Evolutionary conservation across 306 rosid species (phyloP).

Genomic region (Senna tora): DNA sequence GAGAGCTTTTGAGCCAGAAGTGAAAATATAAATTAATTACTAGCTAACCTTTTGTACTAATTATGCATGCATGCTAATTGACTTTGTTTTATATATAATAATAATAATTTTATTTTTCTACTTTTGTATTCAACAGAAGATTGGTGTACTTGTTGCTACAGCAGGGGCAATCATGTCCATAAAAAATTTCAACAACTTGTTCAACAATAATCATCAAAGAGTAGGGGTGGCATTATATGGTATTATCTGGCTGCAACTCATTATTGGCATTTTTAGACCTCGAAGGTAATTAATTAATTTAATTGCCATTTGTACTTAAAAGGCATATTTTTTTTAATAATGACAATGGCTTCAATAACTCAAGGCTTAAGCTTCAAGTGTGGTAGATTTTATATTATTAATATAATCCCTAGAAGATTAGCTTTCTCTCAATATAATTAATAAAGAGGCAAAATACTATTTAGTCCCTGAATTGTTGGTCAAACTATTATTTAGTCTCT

Average conservation of each 20-base stretch:
- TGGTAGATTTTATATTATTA: too few species aligned
- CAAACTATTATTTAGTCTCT: too few species aligned
- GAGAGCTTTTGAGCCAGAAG: conserved; percentile 23
- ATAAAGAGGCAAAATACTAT: too few species aligned
- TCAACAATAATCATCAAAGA: conserved; percentile 78
- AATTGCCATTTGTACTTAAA: not conserved
- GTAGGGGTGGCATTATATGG: conserved; percentile 76
- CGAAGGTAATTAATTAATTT: conserved; percentile 50
- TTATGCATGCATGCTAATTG: too few species aligned
- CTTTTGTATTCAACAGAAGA: conserved; percentile 48
- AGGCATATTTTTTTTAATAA: too few species aligned
- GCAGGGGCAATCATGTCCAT: conserved; percentile 78
- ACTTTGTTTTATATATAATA: not conserved
- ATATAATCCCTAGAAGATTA: too few species aligned
- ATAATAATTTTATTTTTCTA: not conserved
- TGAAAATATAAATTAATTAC: not conserved
- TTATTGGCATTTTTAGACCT: conserved; percentile 69
- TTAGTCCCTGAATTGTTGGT: too few species aligned
- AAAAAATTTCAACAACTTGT: conserved; percentile 72
- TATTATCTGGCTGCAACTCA: conserved; percentile 69
- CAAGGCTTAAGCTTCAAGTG: too few species aligned
- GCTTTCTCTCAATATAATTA: too few species aligned
- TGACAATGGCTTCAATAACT: too few species aligned
- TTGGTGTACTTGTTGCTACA: conserved; percentile 70
- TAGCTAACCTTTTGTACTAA: not conserved